These are phyloP conservation scores for Kwoniella dendrophila DNA, from an alignment of 768 basidiomycete genomes.

Conservation along the genomic window DNA sequence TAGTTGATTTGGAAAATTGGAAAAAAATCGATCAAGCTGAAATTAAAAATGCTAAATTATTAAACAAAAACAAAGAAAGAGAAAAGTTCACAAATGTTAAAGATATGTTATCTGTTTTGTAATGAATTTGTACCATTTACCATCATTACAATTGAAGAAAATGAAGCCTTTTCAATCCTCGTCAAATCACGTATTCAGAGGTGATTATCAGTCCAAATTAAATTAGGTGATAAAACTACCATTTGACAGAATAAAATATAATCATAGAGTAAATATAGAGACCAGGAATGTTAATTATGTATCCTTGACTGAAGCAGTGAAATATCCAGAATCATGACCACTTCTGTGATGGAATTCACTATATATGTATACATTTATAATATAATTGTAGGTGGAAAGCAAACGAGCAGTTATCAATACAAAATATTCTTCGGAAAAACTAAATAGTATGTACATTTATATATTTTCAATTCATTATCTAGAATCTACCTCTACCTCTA, in stretches of 20 bases:
- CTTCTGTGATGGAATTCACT: neutral
- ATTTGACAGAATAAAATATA: too few species aligned
- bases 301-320: too few species aligned
- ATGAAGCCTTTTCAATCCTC: neutral
- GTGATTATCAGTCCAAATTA: too few species aligned
- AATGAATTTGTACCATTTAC: neutral
- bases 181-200: neutral
- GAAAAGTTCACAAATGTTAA: constrained; percentile 58
- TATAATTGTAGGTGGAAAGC: too few species aligned
- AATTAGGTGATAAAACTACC: too few species aligned
- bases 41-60: constrained; percentile 54
- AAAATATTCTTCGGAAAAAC: neutral
- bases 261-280: too few species aligned
- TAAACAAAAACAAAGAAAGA: constrained; percentile 61
- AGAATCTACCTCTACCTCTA: neutral
- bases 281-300: too few species aligned
- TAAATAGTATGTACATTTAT: too few species aligned
- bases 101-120: constrained; percentile 56
- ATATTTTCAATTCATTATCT: neutral
- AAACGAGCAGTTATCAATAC: neutral
- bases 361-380: too few species aligned
- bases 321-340: neutral
- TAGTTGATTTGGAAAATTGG: constrained; percentile 76
- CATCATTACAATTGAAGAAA: neutral
- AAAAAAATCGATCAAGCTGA: constrained; percentile 73